phyloP scores from a whole-genome alignment of 306 rosid species.

The Begonia loranthoides region DNA sequence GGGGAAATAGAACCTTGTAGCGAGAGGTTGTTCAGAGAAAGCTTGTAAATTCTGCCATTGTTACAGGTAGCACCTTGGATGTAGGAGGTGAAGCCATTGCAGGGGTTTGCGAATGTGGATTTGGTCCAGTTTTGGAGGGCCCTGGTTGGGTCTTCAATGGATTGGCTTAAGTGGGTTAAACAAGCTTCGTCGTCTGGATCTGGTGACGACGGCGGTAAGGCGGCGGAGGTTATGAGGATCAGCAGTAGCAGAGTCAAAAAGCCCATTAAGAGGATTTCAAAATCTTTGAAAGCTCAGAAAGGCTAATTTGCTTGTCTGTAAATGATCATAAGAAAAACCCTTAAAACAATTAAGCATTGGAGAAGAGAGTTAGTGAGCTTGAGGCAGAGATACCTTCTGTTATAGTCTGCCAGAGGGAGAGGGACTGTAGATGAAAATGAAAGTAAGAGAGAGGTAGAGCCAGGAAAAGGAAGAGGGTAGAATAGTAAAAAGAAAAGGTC shows the following conservation, averaged over 20 bases:
- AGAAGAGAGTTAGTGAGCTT: not conserved
- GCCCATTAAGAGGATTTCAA: conserved; percentile 21
- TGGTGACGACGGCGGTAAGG: conserved; percentile 24
- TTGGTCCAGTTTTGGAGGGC: conserved; percentile 60
- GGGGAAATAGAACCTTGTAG: conserved; percentile 71
- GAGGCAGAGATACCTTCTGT: not conserved
- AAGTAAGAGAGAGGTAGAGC: not conserved
- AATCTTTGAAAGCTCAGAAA: not conserved
- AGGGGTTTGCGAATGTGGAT: conserved; percentile 54
- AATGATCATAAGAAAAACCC: not conserved
- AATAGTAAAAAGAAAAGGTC: not conserved
- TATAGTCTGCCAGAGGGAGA: not conserved
- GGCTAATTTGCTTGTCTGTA: not conserved
- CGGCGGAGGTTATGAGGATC: conserved; percentile 12
- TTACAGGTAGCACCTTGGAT: conserved; percentile 80
- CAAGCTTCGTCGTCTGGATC: conserved; percentile 90
- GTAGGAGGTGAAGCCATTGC: conserved; percentile 64
- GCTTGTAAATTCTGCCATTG: conserved; percentile 85
- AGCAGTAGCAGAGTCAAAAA: conserved; percentile 20
- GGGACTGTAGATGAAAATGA: not conserved
- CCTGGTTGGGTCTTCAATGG: conserved; percentile 44
- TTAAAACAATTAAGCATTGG: not conserved
- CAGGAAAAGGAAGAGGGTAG: not conserved
- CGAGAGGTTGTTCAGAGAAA: conserved; percentile 62
- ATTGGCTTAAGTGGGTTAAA: conserved; percentile 44